Evolutionary conservation across 2,329 filamentous ascomycete species (phyloP).

Genomic region (Aspergillus phoenicis): DNA sequence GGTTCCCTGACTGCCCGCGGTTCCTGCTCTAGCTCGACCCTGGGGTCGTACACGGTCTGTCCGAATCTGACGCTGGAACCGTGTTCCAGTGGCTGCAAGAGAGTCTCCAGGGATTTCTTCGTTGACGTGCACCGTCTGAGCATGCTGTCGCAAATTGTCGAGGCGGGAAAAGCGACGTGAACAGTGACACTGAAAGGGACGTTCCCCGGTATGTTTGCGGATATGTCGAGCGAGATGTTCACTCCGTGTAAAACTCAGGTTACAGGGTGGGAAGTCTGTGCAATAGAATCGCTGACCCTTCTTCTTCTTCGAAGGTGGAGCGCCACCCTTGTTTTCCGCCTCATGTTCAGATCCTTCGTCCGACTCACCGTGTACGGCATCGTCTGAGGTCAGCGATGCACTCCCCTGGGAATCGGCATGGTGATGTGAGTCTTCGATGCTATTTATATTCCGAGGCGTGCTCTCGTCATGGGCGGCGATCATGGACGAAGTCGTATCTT

Average conservation of each 20-base stretch:
- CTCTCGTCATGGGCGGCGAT: conserved; percentile 32
- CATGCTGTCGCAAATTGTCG: conserved; percentile 94
- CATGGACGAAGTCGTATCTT: conserved; percentile 28
- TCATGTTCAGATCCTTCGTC: conserved; percentile 68
- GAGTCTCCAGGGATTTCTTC: conserved; percentile 95
- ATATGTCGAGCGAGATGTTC: conserved; percentile 96
- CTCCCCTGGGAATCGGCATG: conserved; percentile 43
- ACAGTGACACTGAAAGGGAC: conserved; percentile 96
- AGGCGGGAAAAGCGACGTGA: conserved; percentile 88
- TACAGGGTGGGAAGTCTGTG: conserved; percentile 91
- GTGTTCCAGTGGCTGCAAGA: conserved; percentile 84
- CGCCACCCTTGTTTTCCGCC: conserved; percentile 63
- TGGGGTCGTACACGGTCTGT: conserved; percentile 80
- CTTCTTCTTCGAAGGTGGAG: conserved; percentile 85
- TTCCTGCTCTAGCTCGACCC: conserved; percentile 74
- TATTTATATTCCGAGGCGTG: conserved; percentile 47
- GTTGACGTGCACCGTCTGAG: conserved; percentile 95
- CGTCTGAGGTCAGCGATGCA: conserved; percentile 52
- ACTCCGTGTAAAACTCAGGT: conserved; percentile 90
- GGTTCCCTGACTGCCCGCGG: conserved; percentile 70
- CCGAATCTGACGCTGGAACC: conserved; percentile 88
- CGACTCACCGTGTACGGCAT: conserved; percentile 76
- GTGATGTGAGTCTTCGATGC: conserved; percentile 50
- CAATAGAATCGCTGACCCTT: conserved; percentile 96
- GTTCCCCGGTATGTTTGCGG: conserved; percentile 96